Percentiles rank a stretch among this genome's conserved stretches.
These are phyloP conservation scores for Plectosphaerella plurivora DNA, from an alignment of 2,329 filamentous ascomycete genomes.

Conservation along the genomic window DNA sequence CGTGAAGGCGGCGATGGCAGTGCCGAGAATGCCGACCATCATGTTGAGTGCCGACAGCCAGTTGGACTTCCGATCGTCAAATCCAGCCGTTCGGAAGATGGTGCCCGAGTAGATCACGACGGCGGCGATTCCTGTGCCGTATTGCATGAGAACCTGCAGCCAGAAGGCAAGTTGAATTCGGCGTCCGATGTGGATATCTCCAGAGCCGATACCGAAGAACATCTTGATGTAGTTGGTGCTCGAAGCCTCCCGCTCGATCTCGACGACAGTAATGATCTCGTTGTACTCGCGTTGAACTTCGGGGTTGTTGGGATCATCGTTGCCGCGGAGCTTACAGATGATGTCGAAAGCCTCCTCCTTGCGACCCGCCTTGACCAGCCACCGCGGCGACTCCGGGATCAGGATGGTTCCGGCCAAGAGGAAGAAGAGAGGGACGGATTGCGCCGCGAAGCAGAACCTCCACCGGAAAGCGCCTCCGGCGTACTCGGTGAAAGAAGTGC, in stretches of 20 bases:
- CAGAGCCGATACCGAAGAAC: slow-evolving; percentile 18
- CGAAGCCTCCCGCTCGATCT: slow-evolving; percentile 16
- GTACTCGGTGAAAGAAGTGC: not conserved
- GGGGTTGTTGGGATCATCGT: slow-evolving; percentile 20
- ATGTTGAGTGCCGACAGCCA: slow-evolving; percentile 21
- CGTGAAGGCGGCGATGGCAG: slow-evolving; percentile 20
- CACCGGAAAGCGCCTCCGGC: not conserved
- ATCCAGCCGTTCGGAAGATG: slow-evolving; percentile 22
- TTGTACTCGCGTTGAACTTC: slow-evolving; percentile 1
- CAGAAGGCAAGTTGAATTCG: slow-evolving; percentile 22
- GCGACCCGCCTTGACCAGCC: slow-evolving; percentile 62
- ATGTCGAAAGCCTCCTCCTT: slow-evolving; percentile 65
- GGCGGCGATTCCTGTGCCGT: slow-evolving; percentile 23
- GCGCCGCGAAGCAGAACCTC: slow-evolving; percentile 64
- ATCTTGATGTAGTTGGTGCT: slow-evolving; percentile 17
- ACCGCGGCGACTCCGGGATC: slow-evolving; percentile 66
- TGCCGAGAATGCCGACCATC: slow-evolving; percentile 20
- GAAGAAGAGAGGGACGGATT: slow-evolving; percentile 60
- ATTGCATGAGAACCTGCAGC: slow-evolving; percentile 23
- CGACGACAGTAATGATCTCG: slow-evolving; percentile 9
- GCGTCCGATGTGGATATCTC: slow-evolving; percentile 19
- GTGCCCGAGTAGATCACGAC: slow-evolving; percentile 20
- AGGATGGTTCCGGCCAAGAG: slow-evolving; percentile 56
- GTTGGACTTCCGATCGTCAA: slow-evolving; percentile 16
- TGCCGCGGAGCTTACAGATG: slow-evolving; percentile 58